Percentiles rank a stretch among this genome's conserved stretches.
Evolutionary conservation across 768 basidiomycete genomes (phyloP).

Genomic region (Candolleomyces efflorescens): DNA sequence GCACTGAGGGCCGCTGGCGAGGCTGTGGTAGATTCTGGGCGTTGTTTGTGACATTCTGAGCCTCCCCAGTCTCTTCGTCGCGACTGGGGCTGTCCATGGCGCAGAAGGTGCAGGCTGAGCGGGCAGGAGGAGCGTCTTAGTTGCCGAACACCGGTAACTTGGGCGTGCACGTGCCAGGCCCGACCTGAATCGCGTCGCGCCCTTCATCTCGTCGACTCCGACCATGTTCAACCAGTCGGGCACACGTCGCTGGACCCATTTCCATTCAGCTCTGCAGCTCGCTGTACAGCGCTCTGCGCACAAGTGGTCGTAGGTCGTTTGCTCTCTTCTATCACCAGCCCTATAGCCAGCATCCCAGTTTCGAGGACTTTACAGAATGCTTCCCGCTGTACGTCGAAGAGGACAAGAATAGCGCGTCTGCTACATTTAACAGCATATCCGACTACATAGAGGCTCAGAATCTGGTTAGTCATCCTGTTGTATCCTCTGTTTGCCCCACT

Average conservation of each 20-base stretch:
- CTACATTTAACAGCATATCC: constrained; percentile 62
- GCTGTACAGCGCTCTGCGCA: constrained; percentile 52
- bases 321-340: not conserved
- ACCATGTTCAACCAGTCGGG: constrained; percentile 43
- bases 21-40: constrained; percentile 17
- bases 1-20: constrained; percentile 48
- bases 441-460: constrained; percentile 69
- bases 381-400: constrained; percentile 64
- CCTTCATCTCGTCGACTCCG: not conserved
- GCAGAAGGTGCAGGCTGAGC: not conserved
- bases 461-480: constrained; percentile 31
- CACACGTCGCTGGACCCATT: constrained; percentile 53
- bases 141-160: not conserved
- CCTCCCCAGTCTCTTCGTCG: constrained; percentile 39
- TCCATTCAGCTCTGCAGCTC: constrained; percentile 51
- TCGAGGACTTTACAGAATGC: constrained; percentile 59
- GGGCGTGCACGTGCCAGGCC: not conserved
- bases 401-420: constrained; percentile 56
- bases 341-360: constrained; percentile 26
- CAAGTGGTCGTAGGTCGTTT: constrained; percentile 52
- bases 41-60: constrained; percentile 20
- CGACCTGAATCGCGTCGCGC: not conserved
- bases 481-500: not conserved
- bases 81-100: constrained; percentile 22
- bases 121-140: not conserved